Evolutionary conservation across 2,329 filamentous ascomycete genomes (phyloP), one percentile per base, ranked within the genome.

Genomic region (Colletotrichum liriopes): DNA sequence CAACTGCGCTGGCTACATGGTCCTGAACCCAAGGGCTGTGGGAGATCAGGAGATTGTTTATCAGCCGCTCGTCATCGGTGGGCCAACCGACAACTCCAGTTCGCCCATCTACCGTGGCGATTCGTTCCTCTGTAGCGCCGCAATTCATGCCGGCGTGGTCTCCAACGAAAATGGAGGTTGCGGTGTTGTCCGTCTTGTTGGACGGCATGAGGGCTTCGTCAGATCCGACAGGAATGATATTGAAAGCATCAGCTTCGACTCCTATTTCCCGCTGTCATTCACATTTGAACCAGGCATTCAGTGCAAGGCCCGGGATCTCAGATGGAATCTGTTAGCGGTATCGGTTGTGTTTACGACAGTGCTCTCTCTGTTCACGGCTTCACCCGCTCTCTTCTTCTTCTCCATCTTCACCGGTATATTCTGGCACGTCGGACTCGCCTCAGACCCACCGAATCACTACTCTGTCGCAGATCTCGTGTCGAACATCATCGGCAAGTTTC

Each of bases 231-330:
- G 86, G n/a, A 87, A 97, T 77, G 94, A 93, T 64, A 94, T 98
- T 74, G 83, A 85, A 37, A 97, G 94, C 74, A 86, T 94, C 65
- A 88, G 83, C 5, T 99, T 99, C 79, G 90, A 95, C 74, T 96
- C 94, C 0, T 94, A 94, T 75, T 99, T 99, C 77, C 96, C 96
- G 1, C 92, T 94, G 39, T 92, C 95, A 0, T 98, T 94, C 80
- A 90, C 90, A 23, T 98, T 99, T 76, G 83, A 93, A 5, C 82
- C 86, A 5, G 87, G 87, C 41, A 87, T 94, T 8, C 82, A 88
- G 18, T 93, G 94, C 77, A 88, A 90, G 61, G 92, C 94, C 20
- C 86, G 87, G 66, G 96, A 98, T 80, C 89, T 93, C 69, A 88
- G 95, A 55, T 99, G 96, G 96, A 88, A 92, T 1, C 84, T 98